Base-by-base conservation (phyloP, 805 yeast species). In the Dipodascus geniculatus region DNA sequence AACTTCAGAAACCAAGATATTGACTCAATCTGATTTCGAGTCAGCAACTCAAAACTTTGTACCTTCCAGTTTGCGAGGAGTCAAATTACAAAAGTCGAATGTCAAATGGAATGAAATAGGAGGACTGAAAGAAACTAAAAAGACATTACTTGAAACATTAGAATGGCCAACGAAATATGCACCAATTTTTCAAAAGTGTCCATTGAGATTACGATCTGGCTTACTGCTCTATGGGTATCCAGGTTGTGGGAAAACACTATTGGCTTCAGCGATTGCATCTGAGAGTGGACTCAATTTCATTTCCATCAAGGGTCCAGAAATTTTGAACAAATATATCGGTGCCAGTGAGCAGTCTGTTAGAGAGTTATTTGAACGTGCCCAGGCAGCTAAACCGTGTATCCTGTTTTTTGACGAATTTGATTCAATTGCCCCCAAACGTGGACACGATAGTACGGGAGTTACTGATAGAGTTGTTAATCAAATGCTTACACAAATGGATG, bases 131-230 rank as follows among this genome's bases (percentile, higher is more conserved):
- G 84, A 81, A 16, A 93, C 95, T 1, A 91, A 91, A 63, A 73
- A 77, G 8, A 72, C 87, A 0, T 69, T 91, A 8, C 67, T 88
- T 51, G 98, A 91, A 64, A 93, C 98, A 0, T 70, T 91, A 33
- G 98, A 93, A 63, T 91, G 97, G 97, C 99, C 99, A 1, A 87
- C 96, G 1, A 88, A 83, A 62, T 91, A 91, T 64, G 95, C 96
- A 0, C 96, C 97, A 3, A 87, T 91, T n/a, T 91, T 93, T 68
- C 82, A 83, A 17, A 81, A 80, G 57, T 87, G 96, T 62, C 96
- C 98, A 0, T 71, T 91, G 52, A 71, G 98, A 53, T 73, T 91
- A 52, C 76, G 98, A 61, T 87, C 96, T 0, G 99, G 99, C 51
- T 80, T 91, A 22, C 71, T 91, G 51, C 75, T 91, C 14, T 91